phyloP scores from a whole-genome alignment of 176 grass and related monocot species.

The Carex scoparia region DNA sequence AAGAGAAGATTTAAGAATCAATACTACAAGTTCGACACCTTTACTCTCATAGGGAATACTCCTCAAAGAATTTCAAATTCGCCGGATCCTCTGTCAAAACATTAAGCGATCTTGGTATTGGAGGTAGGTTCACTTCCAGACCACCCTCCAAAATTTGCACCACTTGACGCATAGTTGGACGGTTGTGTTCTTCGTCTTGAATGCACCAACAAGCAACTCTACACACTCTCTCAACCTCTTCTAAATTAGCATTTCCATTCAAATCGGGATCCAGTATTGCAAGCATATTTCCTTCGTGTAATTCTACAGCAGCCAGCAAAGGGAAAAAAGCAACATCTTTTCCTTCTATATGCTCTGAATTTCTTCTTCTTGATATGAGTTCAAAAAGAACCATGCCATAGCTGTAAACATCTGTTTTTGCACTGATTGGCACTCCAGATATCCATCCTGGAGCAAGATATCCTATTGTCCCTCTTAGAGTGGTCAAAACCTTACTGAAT shows the following conservation, averaged over 20 bases:
- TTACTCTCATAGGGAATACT: too few relatives aligned
- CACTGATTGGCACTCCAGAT: not conserved
- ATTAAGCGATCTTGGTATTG: not conserved
- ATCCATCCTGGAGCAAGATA: constrained; percentile 13
- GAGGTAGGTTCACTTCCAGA: not conserved
- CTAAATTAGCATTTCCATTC: not conserved
- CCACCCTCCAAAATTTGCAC: constrained; percentile 11
- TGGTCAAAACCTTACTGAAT: not conserved
- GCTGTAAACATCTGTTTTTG: constrained; percentile 2
- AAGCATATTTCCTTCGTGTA: not conserved
- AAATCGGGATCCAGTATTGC: not conserved
- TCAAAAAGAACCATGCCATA: constrained; percentile 14
- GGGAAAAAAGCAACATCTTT: not conserved
- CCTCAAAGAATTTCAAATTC: too few relatives aligned
- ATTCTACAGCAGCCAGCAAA: not conserved
- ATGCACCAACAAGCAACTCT: constrained; percentile 15
- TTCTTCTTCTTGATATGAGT: not conserved
- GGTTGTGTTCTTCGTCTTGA: not conserved
- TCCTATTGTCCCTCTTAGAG: not conserved
- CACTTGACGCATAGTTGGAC: constrained; percentile 1
- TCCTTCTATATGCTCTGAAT: not conserved
- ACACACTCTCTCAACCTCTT: not conserved
- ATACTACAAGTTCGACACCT: too few relatives aligned
- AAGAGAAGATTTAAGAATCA: too few relatives aligned
- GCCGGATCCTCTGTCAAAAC: too few relatives aligned